A percentile compares a stretch with the other conserved stretches of the same genome.
phyloP scores from a whole-genome alignment of 768 basidiomycete genomes.

The Podaxis rugospora region DNA sequence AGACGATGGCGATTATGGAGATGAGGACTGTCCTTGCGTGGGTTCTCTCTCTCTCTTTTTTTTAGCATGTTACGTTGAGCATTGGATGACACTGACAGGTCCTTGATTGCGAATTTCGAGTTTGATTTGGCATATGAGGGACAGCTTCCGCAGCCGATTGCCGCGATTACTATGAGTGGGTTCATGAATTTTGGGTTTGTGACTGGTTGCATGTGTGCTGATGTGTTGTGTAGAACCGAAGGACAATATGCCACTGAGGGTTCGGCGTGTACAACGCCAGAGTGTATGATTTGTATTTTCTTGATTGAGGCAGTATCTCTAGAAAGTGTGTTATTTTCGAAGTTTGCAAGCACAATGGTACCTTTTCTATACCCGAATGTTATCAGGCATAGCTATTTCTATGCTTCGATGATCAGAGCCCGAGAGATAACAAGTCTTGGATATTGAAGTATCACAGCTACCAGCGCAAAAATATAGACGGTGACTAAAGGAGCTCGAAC shows the following conservation, averaged over 20 bases:
- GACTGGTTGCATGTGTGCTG: background rate
- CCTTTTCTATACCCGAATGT: background rate
- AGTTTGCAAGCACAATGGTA: no score
- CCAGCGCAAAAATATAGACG: no score
- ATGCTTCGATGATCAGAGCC: no score
- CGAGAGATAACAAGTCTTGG: no score
- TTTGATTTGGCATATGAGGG: conserved; percentile 37
- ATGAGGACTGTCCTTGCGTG: conserved; percentile 43
- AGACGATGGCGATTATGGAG: conserved; percentile 44
- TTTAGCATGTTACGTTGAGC: no score
- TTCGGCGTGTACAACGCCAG: background rate
- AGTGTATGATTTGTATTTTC: background rate
- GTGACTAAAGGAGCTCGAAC: background rate
- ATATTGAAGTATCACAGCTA: no score
- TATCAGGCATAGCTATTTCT: no score
- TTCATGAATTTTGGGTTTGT: background rate
- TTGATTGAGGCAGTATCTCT: background rate
- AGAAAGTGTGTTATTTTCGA: no score
- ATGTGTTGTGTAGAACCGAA: background rate
- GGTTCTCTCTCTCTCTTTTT: conserved; percentile 2
- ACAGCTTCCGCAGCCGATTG: conserved; percentile 20
- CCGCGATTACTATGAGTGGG: conserved; percentile 44
- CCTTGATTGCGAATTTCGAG: conserved; percentile 30
- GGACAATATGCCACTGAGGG: background rate
- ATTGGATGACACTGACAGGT: no score